Evolutionary conservation across 78 protist species (phyloP), one percentile per base, ranked within the genome.

Genomic region (Neovahlkampfia damariscottae): DNA sequence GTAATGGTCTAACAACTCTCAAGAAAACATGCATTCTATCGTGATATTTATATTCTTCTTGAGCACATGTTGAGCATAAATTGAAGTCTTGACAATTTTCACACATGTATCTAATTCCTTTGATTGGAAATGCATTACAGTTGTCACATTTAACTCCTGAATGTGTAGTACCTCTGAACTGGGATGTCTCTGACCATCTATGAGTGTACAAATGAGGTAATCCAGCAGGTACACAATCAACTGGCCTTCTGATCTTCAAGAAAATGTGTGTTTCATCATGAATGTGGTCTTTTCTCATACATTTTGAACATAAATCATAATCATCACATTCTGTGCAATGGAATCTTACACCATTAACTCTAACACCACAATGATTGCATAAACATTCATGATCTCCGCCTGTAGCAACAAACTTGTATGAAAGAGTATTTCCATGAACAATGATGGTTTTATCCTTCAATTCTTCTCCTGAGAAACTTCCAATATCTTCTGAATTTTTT

Each of bases 71-170:
- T 69, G 19, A 19, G 19, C 72, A 69, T 28, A 69, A 19, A 19
- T 69, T 69, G 28, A 69, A 69, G 19, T 69, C 72, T 19, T 69
- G 68, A 19, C 72, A 69, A 69, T 69, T 69, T 19, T 69, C 72
- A 19, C 72, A 69, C 72, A 19, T 19, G 19, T 69, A 69, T 19
- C 72, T 19, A 19, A 69, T 19, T n/a, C 72, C 72, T n/a, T 28
- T 19, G 19, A 69, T 69, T 10, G 72, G 72, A 19, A 30, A 31
- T 28, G 28, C 19, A 19, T 28, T 19, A 19, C 72, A 69, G 19
- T 19, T n/a, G 19, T 19, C 29, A 69, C 72, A 69, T 30, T 19
- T 19, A 28, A 69, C 72, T 31, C 72, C 72, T 19, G 72, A 31
- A 19, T 69, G 72, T 28, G 19, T 19, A 28, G 19, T 19, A 28